Base-by-base conservation (phyloP, 2,329 filamentous ascomycete genomes). In the Didymella segeticola region DNA sequence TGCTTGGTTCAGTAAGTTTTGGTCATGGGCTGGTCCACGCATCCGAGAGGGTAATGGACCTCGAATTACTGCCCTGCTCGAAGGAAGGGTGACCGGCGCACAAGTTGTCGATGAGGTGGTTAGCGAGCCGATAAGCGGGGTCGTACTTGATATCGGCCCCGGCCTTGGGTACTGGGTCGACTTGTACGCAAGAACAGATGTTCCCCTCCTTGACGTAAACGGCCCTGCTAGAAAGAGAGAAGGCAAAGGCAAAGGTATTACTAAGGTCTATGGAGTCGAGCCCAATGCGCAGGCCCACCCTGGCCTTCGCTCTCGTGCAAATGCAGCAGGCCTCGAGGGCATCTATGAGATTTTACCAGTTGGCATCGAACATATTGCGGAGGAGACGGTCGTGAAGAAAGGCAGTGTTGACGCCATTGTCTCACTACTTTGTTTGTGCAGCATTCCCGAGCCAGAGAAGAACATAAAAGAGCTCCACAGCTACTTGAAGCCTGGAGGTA, bases 121-220 rank as follows among this genome's bases (percentile, higher is more conserved):
- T 1, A 45, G 43, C 10, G 43, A 46, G 26, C 55, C 60, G 12
- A 49, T 60, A 12, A 51, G 52, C n/a, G 60, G 60, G 5, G 43
- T 58, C 10, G 52, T 62, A 1, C 26, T 62, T 10, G 60, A 62
- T 17, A 60, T 62, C 17, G 60, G 60, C 1, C 60, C 60, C 1
- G 60, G 60, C n/a, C n/a, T 57, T 6, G 60, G 60, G 1, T 62
- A 57, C 30, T 62, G 57, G 60, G 53, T 62, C 2, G 60, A 62
- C 43, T 20, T 62, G 19, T 62, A 58, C 25, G 49, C 43, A 2
- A 36, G 48, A 14, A 42, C 50, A 3, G 43, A 53, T 12, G 41
- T 55, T 5, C 57, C 59, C 1, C 43, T 59, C 14, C 19, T 46
- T 7, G 31, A 38, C n/a, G 20, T 38, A 15, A 29, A 39, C 20